Base-by-base conservation (phyloP, 257 asterid genomes). In the Nicotiana undulata region DNA sequence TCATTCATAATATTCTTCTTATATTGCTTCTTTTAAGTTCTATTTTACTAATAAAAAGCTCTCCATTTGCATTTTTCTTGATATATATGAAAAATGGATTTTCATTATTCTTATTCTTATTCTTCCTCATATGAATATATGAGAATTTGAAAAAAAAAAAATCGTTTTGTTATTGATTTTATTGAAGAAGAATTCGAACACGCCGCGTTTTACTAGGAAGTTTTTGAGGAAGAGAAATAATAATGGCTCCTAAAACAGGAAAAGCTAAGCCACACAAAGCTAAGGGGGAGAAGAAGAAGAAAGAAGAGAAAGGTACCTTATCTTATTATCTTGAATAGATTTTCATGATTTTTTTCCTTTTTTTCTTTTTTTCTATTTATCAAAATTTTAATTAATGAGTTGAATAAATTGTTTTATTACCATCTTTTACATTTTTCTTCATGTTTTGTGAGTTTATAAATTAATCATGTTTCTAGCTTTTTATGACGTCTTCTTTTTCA, bases 201-300 rank as follows among this genome's bases (percentile, higher is more conserved):
- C 49, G 49, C 1, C 3, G 49, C 49, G 49, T 40, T 40, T 40
- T 40, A 40, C 12, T 40, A 3, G 1, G 4, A 10, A 70, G 66
- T 44, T 72, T 44, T 72, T 79, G 52, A 63, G 58, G 51, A 6
- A 26, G n/a, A 8, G 12, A 9, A 18, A 34, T 66, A 18, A 24
- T 66, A 86, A 92, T 93, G 97, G 97, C 97, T 78, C 97, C 97
- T 0, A 93, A 93, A 85, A 55, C 89, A 24, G 95, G 97, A 60
- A 93, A 91, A 83, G 80, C 93, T 55, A 93, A 93, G 81, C 88
- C 93, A 61, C 93, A 93, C 89, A 91, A 88, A 82, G 82, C 87
- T 74, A 91, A 91, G 88, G 97, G 95, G 81, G 97, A 93, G 80
- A 93, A 91, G 92, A 91, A 91, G 93, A 93, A 93, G 92, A 93